Conservation (phyloP, 768 basidiomycete genomes). For the Amanita muscaria region DNA sequence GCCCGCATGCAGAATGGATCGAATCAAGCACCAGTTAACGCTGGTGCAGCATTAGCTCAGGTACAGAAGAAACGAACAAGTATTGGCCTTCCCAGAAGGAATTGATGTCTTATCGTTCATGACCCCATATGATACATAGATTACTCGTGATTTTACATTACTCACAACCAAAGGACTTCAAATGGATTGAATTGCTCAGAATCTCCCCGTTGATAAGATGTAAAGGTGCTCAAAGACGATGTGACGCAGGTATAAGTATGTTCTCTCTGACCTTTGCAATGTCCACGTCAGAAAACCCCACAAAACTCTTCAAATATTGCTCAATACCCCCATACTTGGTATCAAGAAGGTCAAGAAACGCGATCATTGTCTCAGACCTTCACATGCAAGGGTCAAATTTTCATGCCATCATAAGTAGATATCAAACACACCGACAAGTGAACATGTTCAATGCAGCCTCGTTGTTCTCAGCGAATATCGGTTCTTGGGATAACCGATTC, state of each 20-base stretch:
- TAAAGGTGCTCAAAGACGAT: constrained; percentile 10
- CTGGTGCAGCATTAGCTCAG: constrained; percentile 17
- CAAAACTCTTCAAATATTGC: constrained; percentile 46
- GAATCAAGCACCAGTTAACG: constrained; percentile 7
- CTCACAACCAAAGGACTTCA: too few species aligned
- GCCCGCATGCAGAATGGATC: constrained; percentile 43
- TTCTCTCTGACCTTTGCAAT: constrained; percentile 50
- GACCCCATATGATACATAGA: neutral
- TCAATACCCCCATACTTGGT: constrained; percentile 64
- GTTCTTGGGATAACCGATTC: constrained; percentile 57
- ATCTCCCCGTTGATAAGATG: neutral
- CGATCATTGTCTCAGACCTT: constrained; percentile 71
- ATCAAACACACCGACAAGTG: constrained; percentile 63
- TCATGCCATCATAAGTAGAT: neutral
- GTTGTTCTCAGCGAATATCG: constrained; percentile 62
- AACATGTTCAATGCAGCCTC: constrained; percentile 81
- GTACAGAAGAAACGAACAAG: constrained; percentile 29
- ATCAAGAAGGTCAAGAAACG: constrained; percentile 52
- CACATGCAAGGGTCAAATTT: neutral
- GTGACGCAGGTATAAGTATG: constrained; percentile 31
- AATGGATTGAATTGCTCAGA: neutral
- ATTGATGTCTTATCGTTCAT: constrained; percentile 8
- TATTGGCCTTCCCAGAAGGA: constrained; percentile 23
- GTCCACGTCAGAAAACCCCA: constrained; percentile 57
- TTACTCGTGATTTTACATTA: too few species aligned